These are phyloP conservation scores for Bipolaris oryzae DNA, from an alignment of 2,329 filamentous ascomycete genomes.

Conservation along the genomic window DNA sequence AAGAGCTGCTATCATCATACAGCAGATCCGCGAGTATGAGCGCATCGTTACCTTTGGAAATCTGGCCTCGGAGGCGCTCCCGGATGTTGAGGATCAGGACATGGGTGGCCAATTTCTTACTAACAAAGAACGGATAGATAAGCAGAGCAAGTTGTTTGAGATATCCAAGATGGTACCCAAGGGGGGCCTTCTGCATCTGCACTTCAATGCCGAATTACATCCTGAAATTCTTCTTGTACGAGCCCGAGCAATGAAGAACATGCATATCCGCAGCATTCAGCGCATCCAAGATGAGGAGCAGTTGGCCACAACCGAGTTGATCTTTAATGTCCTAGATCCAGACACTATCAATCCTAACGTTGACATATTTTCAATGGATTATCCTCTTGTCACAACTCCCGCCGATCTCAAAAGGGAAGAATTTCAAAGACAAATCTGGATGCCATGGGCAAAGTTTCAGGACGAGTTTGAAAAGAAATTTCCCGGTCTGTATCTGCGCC, in stretches of 20 bases:
- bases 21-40: constrained; percentile 52
- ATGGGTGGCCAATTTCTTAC: constrained; percentile 57
- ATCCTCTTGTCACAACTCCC: constrained; percentile 10
- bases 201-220: constrained; percentile 76
- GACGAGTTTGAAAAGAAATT: constrained; percentile 47
- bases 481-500: constrained; percentile 16
- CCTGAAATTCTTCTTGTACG: constrained; percentile 66
- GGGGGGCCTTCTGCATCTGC: constrained; percentile 74
- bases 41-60: constrained; percentile 51
- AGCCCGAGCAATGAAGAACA: constrained; percentile 58
- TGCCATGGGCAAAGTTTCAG: constrained; percentile 56
- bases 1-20: constrained; percentile 45
- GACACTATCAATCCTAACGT: constrained; percentile 30
- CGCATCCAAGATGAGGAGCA: constrained; percentile 49
- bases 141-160: constrained; percentile 62
- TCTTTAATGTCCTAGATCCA: constrained; percentile 61
- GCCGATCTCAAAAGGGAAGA: constrained; percentile 29
- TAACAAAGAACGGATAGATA: constrained; percentile 52
- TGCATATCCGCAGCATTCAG: constrained; percentile 71
- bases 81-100: constrained; percentile 47
- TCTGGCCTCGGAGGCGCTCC: constrained; percentile 50
- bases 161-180: constrained; percentile 69
- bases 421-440: constrained; percentile 41
- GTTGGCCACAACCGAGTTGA: constrained; percentile 59
- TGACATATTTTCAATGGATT: constrained; percentile 55